Evolutionary conservation across 345 rosid species (phyloP), one percentile per base, ranked within the genome.

Genomic region (Camelina laxa): DNA sequence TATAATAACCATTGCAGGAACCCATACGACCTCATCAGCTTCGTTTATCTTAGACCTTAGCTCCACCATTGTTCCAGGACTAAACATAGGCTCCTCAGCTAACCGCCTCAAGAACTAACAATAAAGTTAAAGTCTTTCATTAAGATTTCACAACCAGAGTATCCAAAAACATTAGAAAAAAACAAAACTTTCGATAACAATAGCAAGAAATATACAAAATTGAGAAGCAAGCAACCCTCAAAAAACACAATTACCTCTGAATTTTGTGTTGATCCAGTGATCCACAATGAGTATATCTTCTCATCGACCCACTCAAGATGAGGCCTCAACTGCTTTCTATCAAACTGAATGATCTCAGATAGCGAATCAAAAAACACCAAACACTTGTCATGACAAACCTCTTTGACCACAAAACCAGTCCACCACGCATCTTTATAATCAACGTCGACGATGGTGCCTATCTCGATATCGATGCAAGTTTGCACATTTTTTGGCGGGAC

Each of bases 331-430:
- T 80, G 78, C 21, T 71, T 75, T 45, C 55, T 72, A 38, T 80
- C 82, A 59, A 85, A 80, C 41, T 73, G 80, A 35, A 81, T 35
- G 17, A 83, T 65, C 54, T 84, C 88, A 39, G 89, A 80, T 3
- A 84, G 86, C 44, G 61, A 79, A 53, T 82, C 85, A 49, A 85
- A 84, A 65, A 54, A 85, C 72, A 84, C 83, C 65, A 75, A 65
- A 15, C 38, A 81, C 19, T 70, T 80, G 2, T 75, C 82, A 12
- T 51, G 41, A 1, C 74, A 75, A 3, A 83, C 47, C 61, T 82
- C 70, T 80, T 82, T 84, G 68, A 80, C 76, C 17, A 85, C 81
- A 60, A 83, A 47, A 41, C 91, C 91, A 55, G 80, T 75, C 89
- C 87, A 81, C 87, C 87, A 86, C 9, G 80, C 86, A 57, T 84